These are phyloP conservation scores for Zasmidium cellare DNA, from an alignment of 2,329 filamentous ascomycete genomes.

Conservation along the genomic window DNA sequence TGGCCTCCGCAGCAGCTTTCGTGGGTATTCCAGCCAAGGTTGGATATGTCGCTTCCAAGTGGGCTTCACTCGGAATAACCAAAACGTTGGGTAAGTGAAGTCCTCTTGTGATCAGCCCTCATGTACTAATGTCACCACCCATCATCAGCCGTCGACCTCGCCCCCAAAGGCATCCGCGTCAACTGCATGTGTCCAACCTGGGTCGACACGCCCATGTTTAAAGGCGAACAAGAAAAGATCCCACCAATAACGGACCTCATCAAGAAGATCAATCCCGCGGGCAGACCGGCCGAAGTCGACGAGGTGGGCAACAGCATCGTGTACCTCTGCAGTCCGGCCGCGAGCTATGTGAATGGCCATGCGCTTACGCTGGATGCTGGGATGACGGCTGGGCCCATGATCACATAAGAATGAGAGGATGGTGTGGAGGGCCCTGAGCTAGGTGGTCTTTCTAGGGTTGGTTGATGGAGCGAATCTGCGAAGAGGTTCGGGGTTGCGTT, in stretches of 20 bases:
- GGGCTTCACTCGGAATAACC: not conserved
- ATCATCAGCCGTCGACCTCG: not conserved
- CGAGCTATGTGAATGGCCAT: conserved; percentile 4
- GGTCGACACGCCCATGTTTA: conserved; percentile 5
- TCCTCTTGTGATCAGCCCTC: not conserved
- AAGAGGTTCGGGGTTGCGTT: too few species aligned
- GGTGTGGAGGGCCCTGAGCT: too few species aligned
- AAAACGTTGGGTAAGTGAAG: not conserved
- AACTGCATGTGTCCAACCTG: conserved; percentile 2
- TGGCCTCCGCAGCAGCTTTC: not conserved
- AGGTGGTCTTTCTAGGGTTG: too few species aligned
- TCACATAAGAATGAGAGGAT: not conserved
- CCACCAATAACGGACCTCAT: not conserved
- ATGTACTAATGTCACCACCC: not conserved
- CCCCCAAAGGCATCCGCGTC: not conserved
- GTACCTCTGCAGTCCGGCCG: not conserved
- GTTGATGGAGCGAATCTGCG: too few species aligned
- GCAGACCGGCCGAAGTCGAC: not conserved
- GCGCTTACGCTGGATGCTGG: not conserved
- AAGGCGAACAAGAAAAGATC: not conserved
- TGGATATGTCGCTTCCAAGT: not conserved
- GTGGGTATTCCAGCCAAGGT: not conserved
- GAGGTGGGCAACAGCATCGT: conserved; percentile 3
- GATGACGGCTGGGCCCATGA: not conserved
- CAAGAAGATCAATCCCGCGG: not conserved